Conservation (phyloP, 2,329 filamentous ascomycete genomes). For the Colletotrichum karsti region DNA sequence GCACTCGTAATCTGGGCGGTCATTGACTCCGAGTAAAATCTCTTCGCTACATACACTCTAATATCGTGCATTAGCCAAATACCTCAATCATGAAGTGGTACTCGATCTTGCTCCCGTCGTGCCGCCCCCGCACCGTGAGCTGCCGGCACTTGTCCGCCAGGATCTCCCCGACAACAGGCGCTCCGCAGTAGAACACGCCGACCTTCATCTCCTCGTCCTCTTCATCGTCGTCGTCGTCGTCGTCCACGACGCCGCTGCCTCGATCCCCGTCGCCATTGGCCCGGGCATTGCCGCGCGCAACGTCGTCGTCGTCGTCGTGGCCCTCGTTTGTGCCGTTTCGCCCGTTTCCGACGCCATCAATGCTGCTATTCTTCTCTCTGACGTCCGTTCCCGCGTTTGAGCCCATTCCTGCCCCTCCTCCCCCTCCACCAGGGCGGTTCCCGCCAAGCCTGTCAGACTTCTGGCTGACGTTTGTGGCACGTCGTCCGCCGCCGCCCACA, state of each 20-base stretch:
- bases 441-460: not conserved
- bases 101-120: conserved; percentile 60
- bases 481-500: conserved; percentile 6
- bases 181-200: conserved; percentile 65
- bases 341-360: not conserved
- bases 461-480: not conserved
- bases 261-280: not conserved
- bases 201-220: conserved; percentile 52
- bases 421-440: not conserved
- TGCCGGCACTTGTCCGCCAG: conserved; percentile 61
- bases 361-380: not conserved
- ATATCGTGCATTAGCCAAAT: conserved; percentile 47
- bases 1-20: no score
- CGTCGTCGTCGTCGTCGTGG: not conserved
- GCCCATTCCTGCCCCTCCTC: no score
- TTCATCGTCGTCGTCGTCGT: conserved; percentile 28
- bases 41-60: no score
- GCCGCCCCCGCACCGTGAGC: conserved; percentile 57
- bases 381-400: not conserved
- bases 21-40: no score
- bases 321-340: not conserved
- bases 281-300: not conserved
- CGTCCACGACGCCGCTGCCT: not conserved
- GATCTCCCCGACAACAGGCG: conserved; percentile 63
- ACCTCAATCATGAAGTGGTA: conserved; percentile 68